Conservation (phyloP, 139 green algal species). For the Picochlorum sp. region DNA sequence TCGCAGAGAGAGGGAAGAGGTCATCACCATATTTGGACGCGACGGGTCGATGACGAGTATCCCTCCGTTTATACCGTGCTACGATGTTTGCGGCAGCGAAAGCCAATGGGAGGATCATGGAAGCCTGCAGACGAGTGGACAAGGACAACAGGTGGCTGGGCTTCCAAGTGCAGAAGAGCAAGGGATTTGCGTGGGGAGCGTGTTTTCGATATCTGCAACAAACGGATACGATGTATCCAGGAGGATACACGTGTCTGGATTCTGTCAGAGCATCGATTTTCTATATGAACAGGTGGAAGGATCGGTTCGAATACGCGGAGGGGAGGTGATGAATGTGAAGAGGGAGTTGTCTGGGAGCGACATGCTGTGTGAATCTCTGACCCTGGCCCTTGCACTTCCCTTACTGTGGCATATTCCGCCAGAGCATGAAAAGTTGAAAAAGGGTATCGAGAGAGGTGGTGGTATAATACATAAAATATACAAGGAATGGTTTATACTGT, state of each 20-base stretch:
- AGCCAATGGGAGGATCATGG: background rate
- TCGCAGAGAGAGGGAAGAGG: no score
- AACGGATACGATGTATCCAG: conserved; percentile 51
- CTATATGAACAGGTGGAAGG: conserved; percentile 30
- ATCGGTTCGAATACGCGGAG: conserved; percentile 23
- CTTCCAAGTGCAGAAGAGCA: conserved; percentile 53
- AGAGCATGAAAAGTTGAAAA: conserved; percentile 47
- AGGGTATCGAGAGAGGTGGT: conserved; percentile 6
- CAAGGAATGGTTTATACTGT: conserved; percentile 2
- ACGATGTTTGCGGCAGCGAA: background rate
- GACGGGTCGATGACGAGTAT: conserved; percentile 7
- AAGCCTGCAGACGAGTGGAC: background rate
- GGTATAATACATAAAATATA: conserved; percentile 1
- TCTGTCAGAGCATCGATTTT: conserved; percentile 50
- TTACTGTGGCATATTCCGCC: conserved; percentile 69
- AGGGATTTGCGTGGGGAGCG: conserved; percentile 57
- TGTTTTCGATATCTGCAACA: conserved; percentile 55
- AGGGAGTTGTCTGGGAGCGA: conserved; percentile 21
- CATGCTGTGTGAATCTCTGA: conserved; percentile 47
- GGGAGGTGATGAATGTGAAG: conserved; percentile 37
- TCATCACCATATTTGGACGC: conserved; percentile 5
- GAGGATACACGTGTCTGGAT: conserved; percentile 52
- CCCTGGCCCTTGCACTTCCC: conserved; percentile 55
- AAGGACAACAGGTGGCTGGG: background rate
- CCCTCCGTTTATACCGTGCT: background rate